Evolutionary conservation across 352 stramenopile genomes (phyloP).

Genomic region (Phytophthora pistaciae): DNA sequence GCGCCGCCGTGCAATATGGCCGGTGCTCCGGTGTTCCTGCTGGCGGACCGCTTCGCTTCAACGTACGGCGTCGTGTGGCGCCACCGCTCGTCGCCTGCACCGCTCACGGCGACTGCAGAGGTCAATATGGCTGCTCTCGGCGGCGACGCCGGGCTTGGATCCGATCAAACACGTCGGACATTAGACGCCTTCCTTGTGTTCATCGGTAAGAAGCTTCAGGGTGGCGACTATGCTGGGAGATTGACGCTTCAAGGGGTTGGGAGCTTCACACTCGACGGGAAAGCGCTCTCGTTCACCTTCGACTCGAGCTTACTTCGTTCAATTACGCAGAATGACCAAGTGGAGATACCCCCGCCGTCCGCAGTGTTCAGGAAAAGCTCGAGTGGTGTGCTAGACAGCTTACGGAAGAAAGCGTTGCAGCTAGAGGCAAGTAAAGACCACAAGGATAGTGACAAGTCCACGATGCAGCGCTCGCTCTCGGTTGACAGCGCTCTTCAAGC

Average conservation of each 20-base stretch:
- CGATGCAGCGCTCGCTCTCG: conserved; percentile 30
- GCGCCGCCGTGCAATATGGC: conserved; percentile 30
- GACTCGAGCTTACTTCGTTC: conserved; percentile 43
- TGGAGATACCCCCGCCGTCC: conserved; percentile 16
- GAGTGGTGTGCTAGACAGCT: background rate
- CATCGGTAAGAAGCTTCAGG: conserved; percentile 51
- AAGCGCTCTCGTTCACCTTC: conserved; percentile 57
- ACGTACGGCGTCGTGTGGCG: conserved; percentile 51
- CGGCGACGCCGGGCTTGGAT: conserved; percentile 46
- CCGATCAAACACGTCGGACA: conserved; percentile 50
- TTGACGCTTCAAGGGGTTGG: conserved; percentile 48
- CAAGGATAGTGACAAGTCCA: background rate
- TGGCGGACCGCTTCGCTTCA: conserved; percentile 59
- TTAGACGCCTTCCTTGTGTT: conserved; percentile 57
- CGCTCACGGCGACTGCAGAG: conserved; percentile 49
- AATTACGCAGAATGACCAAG: conserved; percentile 16
- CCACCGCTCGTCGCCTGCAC: conserved; percentile 47
- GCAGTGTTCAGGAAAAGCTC: conserved; percentile 20
- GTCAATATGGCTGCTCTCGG: conserved; percentile 61
- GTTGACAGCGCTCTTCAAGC: conserved; percentile 19
- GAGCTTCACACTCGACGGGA: conserved; percentile 52
- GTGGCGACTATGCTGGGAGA: conserved; percentile 27
- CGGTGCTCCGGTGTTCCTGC: conserved; percentile 51
- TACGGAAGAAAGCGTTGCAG: conserved; percentile 19
- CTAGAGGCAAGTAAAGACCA: background rate